A percentile compares a stretch with the other conserved stretches of the same genome.
These are phyloP conservation scores for Cicer yamashitae DNA, from an alignment of 306 rosid species.

Conservation along the genomic window DNA sequence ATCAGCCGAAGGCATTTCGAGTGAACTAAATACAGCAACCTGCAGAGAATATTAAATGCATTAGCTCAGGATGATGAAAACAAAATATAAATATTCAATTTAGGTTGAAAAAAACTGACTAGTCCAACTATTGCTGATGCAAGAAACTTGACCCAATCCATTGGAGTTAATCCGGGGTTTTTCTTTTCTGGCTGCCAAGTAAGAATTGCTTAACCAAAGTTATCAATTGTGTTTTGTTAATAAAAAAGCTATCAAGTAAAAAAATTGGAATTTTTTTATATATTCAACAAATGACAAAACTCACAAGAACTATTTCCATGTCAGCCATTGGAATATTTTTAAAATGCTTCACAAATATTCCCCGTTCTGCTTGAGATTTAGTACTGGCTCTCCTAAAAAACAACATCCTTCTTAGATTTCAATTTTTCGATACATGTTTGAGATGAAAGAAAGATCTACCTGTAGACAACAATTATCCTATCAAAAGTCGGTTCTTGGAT, in stretches of 20 bases:
- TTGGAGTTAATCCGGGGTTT: conserved; percentile 98
- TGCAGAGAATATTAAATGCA: conserved; percentile 47
- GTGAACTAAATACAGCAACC: conserved; percentile 88
- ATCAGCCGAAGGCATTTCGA: conserved; percentile 88
- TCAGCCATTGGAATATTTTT: conserved; percentile 97
- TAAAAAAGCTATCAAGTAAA: conserved; percentile 45
- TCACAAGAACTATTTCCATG: conserved; percentile 97
- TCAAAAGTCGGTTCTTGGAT: conserved; percentile 99
- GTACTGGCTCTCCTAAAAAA: conserved; percentile 69
- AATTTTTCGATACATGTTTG: conserved; percentile 34
- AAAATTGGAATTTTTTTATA: conserved; percentile 65
- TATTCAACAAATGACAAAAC: conserved; percentile 60
- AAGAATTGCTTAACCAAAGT: conserved; percentile 45
- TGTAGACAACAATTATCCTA: conserved; percentile 88
- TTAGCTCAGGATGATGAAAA: conserved; percentile 40
- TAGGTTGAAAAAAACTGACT: conserved; percentile 58
- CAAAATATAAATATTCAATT: conserved; percentile 23
- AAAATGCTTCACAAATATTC: conserved; percentile 93
- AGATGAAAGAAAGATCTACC: conserved; percentile 57
- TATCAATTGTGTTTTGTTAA: conserved; percentile 33
- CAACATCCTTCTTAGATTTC: conserved; percentile 49
- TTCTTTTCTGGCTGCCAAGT: conserved; percentile 90
- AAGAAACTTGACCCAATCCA: conserved; percentile 97
- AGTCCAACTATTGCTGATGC: conserved; percentile 89
- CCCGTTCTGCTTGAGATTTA: conserved; percentile 63